Percentiles rank a stretch among this genome's conserved stretches.
phyloP scores from a whole-genome alignment of 805 yeast genomes.

The Suhomyces canberraensis region DNA sequence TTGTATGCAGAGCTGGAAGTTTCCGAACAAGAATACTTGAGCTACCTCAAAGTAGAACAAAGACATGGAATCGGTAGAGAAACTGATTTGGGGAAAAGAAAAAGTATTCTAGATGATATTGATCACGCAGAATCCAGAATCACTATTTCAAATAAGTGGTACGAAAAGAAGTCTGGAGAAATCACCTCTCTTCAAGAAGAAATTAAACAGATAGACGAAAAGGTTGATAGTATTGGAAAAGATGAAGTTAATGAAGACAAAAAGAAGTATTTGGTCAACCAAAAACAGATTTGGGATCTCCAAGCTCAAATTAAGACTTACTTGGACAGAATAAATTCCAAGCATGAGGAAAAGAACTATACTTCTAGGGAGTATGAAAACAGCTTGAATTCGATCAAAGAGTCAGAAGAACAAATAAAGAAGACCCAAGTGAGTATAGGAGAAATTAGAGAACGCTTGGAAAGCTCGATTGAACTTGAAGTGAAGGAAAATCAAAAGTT shows the following conservation, averaged over 20 bases:
- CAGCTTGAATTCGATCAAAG: constrained; percentile 48
- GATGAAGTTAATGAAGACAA: constrained; percentile 13
- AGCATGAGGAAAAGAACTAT: constrained; percentile 59
- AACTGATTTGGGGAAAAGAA: constrained; percentile 41
- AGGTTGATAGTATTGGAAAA: constrained; percentile 25
- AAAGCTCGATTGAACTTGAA: constrained; percentile 18
- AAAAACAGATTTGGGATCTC: constrained; percentile 43
- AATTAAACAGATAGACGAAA: constrained; percentile 25
- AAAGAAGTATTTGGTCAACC: constrained; percentile 30
- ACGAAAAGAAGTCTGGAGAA: constrained; percentile 30
- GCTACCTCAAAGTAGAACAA: constrained; percentile 31
- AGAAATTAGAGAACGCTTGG: constrained; percentile 18
- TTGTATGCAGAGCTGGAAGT: constrained; percentile 41
- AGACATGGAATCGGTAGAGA: constrained; percentile 40
- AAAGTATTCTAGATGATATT: constrained; percentile 44
- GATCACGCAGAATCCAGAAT: constrained; percentile 37
- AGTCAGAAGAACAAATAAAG: constrained; percentile 34
- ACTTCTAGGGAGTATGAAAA: constrained; percentile 57
- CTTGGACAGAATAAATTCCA: constrained; percentile 44
- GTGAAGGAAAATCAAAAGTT: constrained; percentile 15
- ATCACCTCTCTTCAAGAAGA: constrained; percentile 20
- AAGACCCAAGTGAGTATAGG: constrained; percentile 16
- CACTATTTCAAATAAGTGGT: constrained; percentile 30
- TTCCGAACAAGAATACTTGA: constrained; percentile 42
- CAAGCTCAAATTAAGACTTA: constrained; percentile 44